Base-by-base conservation (phyloP, 2,329 filamentous ascomycete genomes). In the Neopestalotiopsis rosae region DNA sequence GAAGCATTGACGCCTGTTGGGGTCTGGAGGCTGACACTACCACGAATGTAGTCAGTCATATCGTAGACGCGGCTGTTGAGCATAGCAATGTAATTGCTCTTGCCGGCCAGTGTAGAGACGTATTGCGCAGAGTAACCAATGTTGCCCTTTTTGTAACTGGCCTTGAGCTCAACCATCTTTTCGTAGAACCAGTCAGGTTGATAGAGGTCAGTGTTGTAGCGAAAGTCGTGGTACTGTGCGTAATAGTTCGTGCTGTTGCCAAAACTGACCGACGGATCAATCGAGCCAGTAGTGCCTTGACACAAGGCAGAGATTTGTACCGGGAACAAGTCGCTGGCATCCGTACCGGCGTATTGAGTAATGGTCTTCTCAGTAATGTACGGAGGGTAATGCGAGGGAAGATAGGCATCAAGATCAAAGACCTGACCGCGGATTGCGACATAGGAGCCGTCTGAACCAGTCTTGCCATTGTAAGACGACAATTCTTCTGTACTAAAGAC, bases 261-360 rank as follows among this genome's bases (percentile, higher is more conserved):
- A 34, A 99, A 87, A 61, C 92, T 91, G n/a, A 99, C 93, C 57
- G 90, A 87, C 3, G 88, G 87, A 76, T 94, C 87, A 58, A 90
- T 83, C 1, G 76, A 77, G 28, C 92, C 93, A 72, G 90, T 86
- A 40, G 88, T 89, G 69, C 95, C 96, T 69, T 92, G 88, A 80
- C 96, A 99, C 49, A 99, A 87, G 58, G 95, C 94, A 4, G 92
- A 97, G 17, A 99, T 95, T 79, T 99, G 96, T 0, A 99, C 87
- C 0, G 97, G 96, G 83, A 99, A 99, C 12, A 99, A 86, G 52
- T 88, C 85, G 28, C 93, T 97, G n/a, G 95, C 91, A 76, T 99
- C 97, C 58, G 89, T 83, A 66, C 96, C 96, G 62, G 92, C 95
- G 74, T 98, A 99, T 74, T 92, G 91, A 71, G 92, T 84, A 61